Base-by-base conservation (phyloP, 768 basidiomycete species). In the Sarcomyxa edulis region DNA sequence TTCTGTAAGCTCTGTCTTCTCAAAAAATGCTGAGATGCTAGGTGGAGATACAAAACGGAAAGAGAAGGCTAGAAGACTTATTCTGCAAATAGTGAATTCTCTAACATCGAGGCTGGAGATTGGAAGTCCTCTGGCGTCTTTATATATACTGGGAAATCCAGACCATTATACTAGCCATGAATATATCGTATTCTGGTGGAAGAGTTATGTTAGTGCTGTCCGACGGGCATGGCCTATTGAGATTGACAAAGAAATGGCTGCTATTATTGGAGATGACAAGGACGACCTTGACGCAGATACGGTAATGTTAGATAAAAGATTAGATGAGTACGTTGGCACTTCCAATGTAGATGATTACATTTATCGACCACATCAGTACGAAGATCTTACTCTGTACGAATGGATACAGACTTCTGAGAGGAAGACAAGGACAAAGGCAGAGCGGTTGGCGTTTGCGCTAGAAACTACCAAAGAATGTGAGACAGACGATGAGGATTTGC, bases 101-200 rank as follows among this genome's bases (percentile, higher is more conserved):
- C 26, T 65, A 7, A 51, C 46, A 8, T 30, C 55, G 3, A 59
- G 54, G 32, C 31, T 47, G 32, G 61, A 64, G 35, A 53, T 61
- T 3, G 61, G 61, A 0, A 43, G 41, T 16, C 61, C 61, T 2
- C 51, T 58, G 48, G 50, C 47, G 11, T 49, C 37, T 9, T 29
- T 52, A 30, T 54, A 58, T 31, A 36, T 58, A 9, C 37, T 58
- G 11, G 49, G 48, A 15, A 34, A 52, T 45, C 55, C 55, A 16
- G 58, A 61, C 33, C 56, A 61, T 32, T 64, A 64, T 38, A 60
- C 52, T 6, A 59, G 48, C 25, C 52, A 57, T 41, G 23, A 14
- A 22, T 64, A 62, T 48, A 44, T 52, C 3, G 35, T 44, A 14
- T 39, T 44, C 21, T 44, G 39, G 21, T 44, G 36, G 43, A 11